Base-by-base conservation (phyloP, 1,139 yeast genomes). In the Kodamaea alishanica region DNA sequence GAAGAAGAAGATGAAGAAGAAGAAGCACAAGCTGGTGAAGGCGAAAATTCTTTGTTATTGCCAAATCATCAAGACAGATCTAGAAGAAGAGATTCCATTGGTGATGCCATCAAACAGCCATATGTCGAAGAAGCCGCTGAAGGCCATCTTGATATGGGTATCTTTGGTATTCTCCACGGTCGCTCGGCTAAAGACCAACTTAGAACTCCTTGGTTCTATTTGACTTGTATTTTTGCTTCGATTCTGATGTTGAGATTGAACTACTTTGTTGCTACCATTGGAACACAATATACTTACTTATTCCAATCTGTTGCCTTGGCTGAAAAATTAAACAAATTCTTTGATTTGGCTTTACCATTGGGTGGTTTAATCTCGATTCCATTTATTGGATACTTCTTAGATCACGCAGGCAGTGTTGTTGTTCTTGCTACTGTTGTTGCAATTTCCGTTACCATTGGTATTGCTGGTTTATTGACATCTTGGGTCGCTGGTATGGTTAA, bases 201-300 rank as follows among this genome's bases (percentile, higher is more conserved):
- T 46, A 56, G 53, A 32, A 67, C 74, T 4, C 67, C 67, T 26
- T 70, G 75, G 75, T 70, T 70, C 46, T 57, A 52, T 44, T 56
- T 70, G 34, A 61, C 67, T 60, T 62, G 71, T 42, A 39, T 60
- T 15, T 67, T 69, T 46, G 60, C 70, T 8, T 63, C 70, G 34
- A 59, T 70, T 33, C 71, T 63, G 53, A 70, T 70, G 75, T 59
- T 70, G 43, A 54, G 75, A 44, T 52, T 70, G 34, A 70, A 70
- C 54, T 70, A 70, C 47, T 70, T 70, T 51, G 75, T 70, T 27
- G 73, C 75, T 9, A 70, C 76, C 10, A 61, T 70, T 33, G 63
- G 63, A 29, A 57, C 73, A n/a, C 76, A 70, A 46, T 70, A 70
- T 46, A 51, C 67, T n/a, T 70, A 61, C 43, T 52, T 70, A 40